A percentile compares a stretch with the other conserved stretches of the same genome.
These are phyloP conservation scores for Skeletonema marinoi DNA, from an alignment of 108 stramenopile genomes.

Conservation along the genomic window DNA sequence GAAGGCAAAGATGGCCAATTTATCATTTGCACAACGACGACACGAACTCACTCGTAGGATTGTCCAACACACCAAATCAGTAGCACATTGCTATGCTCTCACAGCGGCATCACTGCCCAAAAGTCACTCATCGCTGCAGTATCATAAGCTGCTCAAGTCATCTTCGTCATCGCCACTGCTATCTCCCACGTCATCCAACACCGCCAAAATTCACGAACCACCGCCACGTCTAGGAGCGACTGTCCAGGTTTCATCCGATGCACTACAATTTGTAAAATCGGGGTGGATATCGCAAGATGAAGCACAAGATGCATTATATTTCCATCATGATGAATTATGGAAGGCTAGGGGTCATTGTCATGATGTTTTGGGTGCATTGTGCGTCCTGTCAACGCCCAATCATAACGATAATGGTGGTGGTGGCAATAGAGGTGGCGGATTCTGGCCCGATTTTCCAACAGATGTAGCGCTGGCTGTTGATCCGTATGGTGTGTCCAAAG, in stretches of 20 bases:
- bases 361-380: constrained; percentile 78
- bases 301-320: constrained; percentile 88
- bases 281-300: constrained; percentile 80
- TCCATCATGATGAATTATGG: constrained; percentile 81
- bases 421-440: constrained; percentile 24
- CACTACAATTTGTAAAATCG: constrained; percentile 66
- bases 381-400: constrained; percentile 38
- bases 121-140: constrained; percentile 2
- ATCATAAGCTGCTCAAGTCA: not conserved
- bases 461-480: constrained; percentile 70
- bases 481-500: constrained; percentile 62
- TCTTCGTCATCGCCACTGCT: not conserved
- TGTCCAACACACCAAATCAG: constrained; percentile 59
- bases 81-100: constrained; percentile 74
- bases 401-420: not conserved
- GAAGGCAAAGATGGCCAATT: constrained; percentile 73
- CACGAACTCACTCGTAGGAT: constrained; percentile 81
- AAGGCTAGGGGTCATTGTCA: constrained; percentile 63
- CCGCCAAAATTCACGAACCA: constrained; percentile 28
- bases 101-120: constrained; percentile 55
- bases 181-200: not conserved
- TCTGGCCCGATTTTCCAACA: constrained; percentile 75
- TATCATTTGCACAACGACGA: constrained; percentile 84
- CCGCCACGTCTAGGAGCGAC: constrained; percentile 21
- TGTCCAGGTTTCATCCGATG: constrained; percentile 59